Base-by-base conservation (phyloP, 257 asterid species). In the Capsicum chinense region DNA sequence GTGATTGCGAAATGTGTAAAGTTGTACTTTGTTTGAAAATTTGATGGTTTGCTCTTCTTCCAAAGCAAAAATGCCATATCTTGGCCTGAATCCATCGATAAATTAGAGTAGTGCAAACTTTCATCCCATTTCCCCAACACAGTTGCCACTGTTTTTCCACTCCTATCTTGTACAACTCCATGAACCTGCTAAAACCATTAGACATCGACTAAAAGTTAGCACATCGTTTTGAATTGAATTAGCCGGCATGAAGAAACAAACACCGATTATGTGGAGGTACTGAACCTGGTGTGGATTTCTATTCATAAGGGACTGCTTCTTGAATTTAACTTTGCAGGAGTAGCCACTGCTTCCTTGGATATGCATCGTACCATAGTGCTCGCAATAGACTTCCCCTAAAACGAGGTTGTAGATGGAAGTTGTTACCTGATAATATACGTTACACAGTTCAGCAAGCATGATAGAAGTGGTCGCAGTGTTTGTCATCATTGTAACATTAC, bases 61-160 rank as follows among this genome's bases (percentile, higher is more conserved):
- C 86, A 84, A 10, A 84, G 70, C 50, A 76, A 84, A 17, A 57
- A 74, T 7, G 79, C 83, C 68, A 76, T 15, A 17, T 70, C 76
- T 13, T 62, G 50, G 5, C 80, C 85, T 76, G 52, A 71, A 11
- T 63, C 44, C 1, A 33, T 85, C 42, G 80, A 52, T 16, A n/a
- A 12, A 9, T 85, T 73, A 6, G 59, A 69, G 69, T 85, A 85
- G 63, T 60, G n/a, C 47, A 85, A 71, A 57, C 83, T 82, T 50
- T 82, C 88, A 44, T 85, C 85, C 88, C 88, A 85, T 68, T 85
- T 85, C 60, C 88, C 87, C 59, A 71, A 81, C 52, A 85, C 10
- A 56, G 87, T 85, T 21, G 87, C 87, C 7, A 48, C 79, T 59
- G 54, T 64, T 37, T 21, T 63, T 0, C 80, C 85, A 37, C 33